A percentile compares a stretch with the other conserved stretches of the same genome.
Evolutionary conservation across 2,329 filamentous ascomycete species (phyloP).

Genomic region (Beauveria scarabaeidicola): DNA sequence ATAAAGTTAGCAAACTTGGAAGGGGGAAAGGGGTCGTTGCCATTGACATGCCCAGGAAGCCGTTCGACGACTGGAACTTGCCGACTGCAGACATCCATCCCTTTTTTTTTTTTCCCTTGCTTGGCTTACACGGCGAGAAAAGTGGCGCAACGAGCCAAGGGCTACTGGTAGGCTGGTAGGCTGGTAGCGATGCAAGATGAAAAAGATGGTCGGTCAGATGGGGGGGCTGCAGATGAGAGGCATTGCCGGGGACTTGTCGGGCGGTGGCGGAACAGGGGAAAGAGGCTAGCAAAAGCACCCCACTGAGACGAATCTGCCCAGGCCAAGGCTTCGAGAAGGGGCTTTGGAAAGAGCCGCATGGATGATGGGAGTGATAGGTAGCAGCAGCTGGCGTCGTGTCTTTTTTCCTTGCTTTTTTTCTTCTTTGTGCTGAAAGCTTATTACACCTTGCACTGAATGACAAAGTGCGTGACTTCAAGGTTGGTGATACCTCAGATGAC

Average conservation of each 20-base stretch:
- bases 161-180: too few species aligned
- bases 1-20: background rate
- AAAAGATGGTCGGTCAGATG: background rate
- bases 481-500: background rate
- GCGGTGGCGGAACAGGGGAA: background rate
- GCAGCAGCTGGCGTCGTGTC: too few species aligned
- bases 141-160: slow-evolving; percentile 2
- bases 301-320: background rate
- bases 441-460: too few species aligned
- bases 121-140: slow-evolving; percentile 5
- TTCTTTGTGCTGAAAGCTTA: too few species aligned
- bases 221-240: background rate
- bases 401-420: too few species aligned
- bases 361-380: background rate
- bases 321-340: background rate
- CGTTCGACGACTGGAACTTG: too few species aligned
- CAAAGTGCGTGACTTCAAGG: too few species aligned
- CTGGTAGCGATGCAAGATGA: slow-evolving; percentile 7
- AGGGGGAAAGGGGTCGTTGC: background rate
- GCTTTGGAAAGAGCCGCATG: background rate
- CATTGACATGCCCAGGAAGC: too few species aligned
- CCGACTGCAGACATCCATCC: background rate
- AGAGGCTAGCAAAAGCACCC: background rate
- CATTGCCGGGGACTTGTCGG: background rate
- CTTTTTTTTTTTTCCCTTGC: background rate